These are phyloP conservation scores for Cyamopsis tetragonoloba DNA, from an alignment of 306 rosid genomes.

Conservation along the genomic window DNA sequence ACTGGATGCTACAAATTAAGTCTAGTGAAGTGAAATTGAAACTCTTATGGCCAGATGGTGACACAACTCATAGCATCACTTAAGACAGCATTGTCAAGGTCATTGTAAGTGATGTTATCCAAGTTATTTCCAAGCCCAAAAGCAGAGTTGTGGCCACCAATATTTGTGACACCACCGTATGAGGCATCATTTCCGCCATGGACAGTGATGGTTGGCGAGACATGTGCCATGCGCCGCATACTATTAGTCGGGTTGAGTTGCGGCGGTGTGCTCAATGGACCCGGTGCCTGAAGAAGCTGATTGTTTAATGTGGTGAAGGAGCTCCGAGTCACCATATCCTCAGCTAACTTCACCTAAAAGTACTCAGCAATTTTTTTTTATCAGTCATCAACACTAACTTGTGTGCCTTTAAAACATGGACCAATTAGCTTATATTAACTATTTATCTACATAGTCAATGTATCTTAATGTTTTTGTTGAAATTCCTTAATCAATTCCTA, in stretches of 20 bases:
- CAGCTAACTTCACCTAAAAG: constrained; percentile 87
- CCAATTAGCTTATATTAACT: neutral
- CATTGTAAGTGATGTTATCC: constrained; percentile 24
- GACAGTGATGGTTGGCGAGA: constrained; percentile 57
- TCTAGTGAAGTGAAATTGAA: neutral
- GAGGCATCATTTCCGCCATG: constrained; percentile 51
- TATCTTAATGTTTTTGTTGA: neutral
- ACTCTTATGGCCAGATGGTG: constrained; percentile 37
- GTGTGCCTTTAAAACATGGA: neutral
- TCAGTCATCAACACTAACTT: too few species aligned
- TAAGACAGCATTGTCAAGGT: constrained; percentile 38
- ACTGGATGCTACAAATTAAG: neutral
- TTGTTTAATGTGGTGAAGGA: constrained; percentile 54
- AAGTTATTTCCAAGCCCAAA: constrained; percentile 43
- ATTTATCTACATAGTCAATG: neutral
- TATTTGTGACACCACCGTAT: constrained; percentile 34
- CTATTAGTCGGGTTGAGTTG: constrained; percentile 33
- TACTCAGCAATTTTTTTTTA: neutral
- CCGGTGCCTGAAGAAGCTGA: constrained; percentile 53
- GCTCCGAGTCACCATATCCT: constrained; percentile 81
- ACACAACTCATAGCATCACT: constrained; percentile 47
- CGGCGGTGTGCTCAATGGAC: constrained; percentile 45
- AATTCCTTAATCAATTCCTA: neutral
- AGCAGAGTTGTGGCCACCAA: constrained; percentile 46
- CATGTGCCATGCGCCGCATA: constrained; percentile 39